Evolutionary conservation across 305 asterid genomes (phyloP).

Genomic region (Fraxinus velutina): DNA sequence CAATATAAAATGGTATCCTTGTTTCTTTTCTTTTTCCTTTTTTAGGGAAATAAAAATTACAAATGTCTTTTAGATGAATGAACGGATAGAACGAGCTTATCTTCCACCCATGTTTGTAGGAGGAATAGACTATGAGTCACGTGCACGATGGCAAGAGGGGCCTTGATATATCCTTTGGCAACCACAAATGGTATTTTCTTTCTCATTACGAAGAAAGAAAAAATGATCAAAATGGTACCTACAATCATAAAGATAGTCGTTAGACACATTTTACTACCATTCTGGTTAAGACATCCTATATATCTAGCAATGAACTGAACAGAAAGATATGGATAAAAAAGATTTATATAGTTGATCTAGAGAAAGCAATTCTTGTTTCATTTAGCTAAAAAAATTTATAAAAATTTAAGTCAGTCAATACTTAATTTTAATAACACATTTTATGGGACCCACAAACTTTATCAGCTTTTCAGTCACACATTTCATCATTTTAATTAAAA

Average conservation of each 20-base stretch:
- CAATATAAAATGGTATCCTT: neutral
- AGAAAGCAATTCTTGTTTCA: neutral
- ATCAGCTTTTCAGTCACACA: neutral
- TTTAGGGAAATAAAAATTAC: neutral
- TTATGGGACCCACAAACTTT: neutral
- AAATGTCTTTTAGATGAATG: neutral
- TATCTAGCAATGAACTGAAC: neutral
- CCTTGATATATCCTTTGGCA: neutral
- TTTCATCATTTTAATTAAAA: neutral
- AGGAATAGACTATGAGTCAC: neutral
- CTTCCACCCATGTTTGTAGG: neutral
- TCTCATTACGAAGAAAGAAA: neutral
- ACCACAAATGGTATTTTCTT: neutral
- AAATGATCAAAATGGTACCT: neutral
- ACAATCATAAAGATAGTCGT: neutral
- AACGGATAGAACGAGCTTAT: neutral
- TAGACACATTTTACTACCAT: neutral
- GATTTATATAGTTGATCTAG: neutral
- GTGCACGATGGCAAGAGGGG: neutral
- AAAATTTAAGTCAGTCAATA: neutral
- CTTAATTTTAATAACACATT: neutral
- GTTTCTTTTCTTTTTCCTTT: neutral
- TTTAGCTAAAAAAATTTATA: neutral
- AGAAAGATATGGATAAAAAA: neutral
- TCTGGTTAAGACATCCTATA: neutral